Conservation (phyloP, 169 alveolate genomes). For the Plasmodium billcollinsi region DNA sequence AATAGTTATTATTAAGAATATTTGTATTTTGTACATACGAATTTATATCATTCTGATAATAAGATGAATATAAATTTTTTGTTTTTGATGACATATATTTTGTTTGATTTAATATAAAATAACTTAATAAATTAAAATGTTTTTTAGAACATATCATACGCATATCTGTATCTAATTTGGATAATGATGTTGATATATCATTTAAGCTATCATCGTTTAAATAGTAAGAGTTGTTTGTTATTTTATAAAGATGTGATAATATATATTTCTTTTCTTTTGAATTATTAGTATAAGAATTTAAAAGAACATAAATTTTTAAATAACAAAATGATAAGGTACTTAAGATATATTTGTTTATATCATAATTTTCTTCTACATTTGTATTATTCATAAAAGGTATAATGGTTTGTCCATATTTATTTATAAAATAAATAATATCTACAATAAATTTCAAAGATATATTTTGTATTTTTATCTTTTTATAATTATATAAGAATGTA, state of each 20-base stretch:
- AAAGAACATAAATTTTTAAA: background rate
- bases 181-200: background rate
- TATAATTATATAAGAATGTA: conserved; percentile 26
- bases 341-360: conserved; percentile 1
- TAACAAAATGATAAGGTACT: conserved; percentile 2
- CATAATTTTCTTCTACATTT: too few species aligned
- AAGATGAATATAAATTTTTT: too few species aligned
- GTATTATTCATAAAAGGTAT: background rate
- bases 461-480: conserved; percentile 8
- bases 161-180: too few species aligned
- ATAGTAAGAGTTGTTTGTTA: background rate
- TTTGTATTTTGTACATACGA: background rate
- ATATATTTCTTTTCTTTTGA: background rate
- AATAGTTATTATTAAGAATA: background rate
- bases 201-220: too few species aligned
- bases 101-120: too few species aligned
- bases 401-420: conserved; percentile 1
- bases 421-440: conserved; percentile 14
- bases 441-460: background rate
- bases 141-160: too few species aligned
- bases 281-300: background rate
- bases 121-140: too few species aligned
- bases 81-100: too few species aligned
- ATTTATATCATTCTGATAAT: too few species aligned
- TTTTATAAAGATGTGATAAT: background rate